phyloP scores from a whole-genome alignment of 345 rosid genomes.

The Populus pruinosa region DNA sequence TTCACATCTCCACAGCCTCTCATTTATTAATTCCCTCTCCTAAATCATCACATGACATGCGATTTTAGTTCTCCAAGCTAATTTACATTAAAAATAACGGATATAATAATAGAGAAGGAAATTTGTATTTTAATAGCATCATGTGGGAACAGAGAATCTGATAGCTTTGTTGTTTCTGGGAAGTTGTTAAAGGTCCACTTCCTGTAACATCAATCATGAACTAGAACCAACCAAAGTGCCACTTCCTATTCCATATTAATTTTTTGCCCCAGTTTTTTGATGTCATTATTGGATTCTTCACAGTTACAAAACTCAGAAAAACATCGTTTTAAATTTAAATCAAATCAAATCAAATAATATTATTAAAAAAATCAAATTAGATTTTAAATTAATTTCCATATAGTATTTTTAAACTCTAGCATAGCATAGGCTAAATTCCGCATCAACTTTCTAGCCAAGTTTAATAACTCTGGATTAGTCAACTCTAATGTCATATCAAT shows the following conservation, averaged over 20 bases:
- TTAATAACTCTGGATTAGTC: too few species aligned
- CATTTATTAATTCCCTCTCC: background rate
- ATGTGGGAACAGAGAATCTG: background rate
- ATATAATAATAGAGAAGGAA: background rate
- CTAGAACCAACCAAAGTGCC: slow-evolving; percentile 6
- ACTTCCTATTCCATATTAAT: slow-evolving; percentile 14
- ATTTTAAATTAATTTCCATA: too few species aligned
- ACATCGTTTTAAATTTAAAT: too few species aligned
- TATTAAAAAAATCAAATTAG: too few species aligned
- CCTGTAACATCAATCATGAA: background rate
- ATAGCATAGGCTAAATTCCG: too few species aligned
- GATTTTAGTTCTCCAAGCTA: slow-evolving; percentile 11
- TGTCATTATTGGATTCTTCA: background rate
- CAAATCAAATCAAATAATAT: too few species aligned
- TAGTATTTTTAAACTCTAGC: too few species aligned
- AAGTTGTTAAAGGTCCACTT: slow-evolving; percentile 7
- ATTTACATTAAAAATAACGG: background rate
- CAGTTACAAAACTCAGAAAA: too few species aligned
- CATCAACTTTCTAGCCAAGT: too few species aligned
- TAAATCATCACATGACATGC: slow-evolving; percentile 12
- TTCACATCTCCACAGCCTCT: background rate
- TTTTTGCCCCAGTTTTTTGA: background rate
- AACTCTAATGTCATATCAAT: too few species aligned
- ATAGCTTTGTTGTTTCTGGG: slow-evolving; percentile 22
- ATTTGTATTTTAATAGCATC: background rate